Percentiles rank a stretch among this genome's conserved stretches.
Evolutionary conservation across 257 asterid genomes (phyloP).

Genomic region (Cinchona pubescens): DNA sequence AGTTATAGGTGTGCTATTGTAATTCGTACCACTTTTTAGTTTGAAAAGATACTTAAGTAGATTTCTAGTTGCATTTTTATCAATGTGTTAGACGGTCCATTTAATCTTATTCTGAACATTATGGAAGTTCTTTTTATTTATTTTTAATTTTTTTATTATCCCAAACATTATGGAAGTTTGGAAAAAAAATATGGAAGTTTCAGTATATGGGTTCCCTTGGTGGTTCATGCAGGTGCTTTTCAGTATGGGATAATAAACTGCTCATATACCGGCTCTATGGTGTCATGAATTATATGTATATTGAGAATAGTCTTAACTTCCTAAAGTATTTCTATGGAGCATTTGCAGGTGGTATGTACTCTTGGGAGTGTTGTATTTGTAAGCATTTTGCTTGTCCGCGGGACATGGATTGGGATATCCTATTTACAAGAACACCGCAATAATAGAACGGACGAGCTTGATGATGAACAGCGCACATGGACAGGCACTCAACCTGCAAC

Average conservation of each 20-base stretch:
- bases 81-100: too few species aligned
- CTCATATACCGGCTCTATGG: too few species aligned
- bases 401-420: constrained; percentile 74
- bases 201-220: background rate
- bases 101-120: background rate
- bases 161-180: too few species aligned
- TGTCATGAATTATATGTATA: background rate
- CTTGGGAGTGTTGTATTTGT: constrained; percentile 82
- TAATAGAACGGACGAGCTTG: constrained; percentile 49
- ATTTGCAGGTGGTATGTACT: constrained; percentile 77
- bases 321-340: background rate
- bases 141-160: too few species aligned
- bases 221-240: background rate
- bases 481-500: constrained; percentile 49
- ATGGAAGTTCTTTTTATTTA: too few species aligned
- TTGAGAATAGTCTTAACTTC: background rate
- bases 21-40: background rate
- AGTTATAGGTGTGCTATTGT: background rate
- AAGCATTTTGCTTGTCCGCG: constrained; percentile 75
- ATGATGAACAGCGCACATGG: constrained; percentile 68
- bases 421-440: constrained; percentile 65
- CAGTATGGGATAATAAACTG: too few species aligned
- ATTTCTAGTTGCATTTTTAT: background rate
- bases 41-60: background rate
- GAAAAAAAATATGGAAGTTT: too few species aligned